Base-by-base conservation (phyloP, 768 basidiomycete species). In the Suillus cothurnatus region DNA sequence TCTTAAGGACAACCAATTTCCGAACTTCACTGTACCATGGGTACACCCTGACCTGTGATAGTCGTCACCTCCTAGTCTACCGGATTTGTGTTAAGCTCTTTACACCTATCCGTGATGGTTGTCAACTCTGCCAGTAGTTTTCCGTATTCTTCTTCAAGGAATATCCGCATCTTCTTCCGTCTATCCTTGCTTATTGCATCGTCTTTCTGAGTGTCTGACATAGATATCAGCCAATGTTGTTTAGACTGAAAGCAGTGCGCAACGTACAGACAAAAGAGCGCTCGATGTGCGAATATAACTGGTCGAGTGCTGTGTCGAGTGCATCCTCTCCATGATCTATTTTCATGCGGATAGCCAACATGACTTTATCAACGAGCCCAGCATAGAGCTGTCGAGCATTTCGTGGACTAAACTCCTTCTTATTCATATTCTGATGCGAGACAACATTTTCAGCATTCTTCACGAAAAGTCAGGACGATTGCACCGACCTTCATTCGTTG, bases 401-500 rank as follows among this genome's bases (percentile, higher is more conserved):
- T 0, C 28, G 2, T 19, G 7, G 0, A 32, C n/a, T n/a, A 12
- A 61, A 61, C 19, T 61, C 2, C 61, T 19, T 3, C 26, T 41
- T 14, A n/a, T 61, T 61, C 14, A 52, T 28, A 7, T 61, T 26
- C 61, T 61, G 17, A 43, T 23, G 19, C 6, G 41, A 45, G 17
- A 47, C 47, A 8, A 31, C 14, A 21, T 6, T 28, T 21, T 31
- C 2, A 6, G 15, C 26, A 23, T 2, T n/a, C 19, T 21, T 31
- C 3, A 7, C 26, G 12, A 49, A 4, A 50, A 49, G 61, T 49
- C 19, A 34, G 28, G 19, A 21, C 26, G 28, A 31, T n/a, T 12
- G 19, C 11, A 6, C 61, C 19, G 2, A 61, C 61, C 61, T 61
- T 61, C 61, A 61, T 61, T 32, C 61, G 61, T 11, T 14, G 61